These are phyloP conservation scores for Rhodomyrtus tomentosa DNA, from an alignment of 345 rosid species.

Conservation along the genomic window DNA sequence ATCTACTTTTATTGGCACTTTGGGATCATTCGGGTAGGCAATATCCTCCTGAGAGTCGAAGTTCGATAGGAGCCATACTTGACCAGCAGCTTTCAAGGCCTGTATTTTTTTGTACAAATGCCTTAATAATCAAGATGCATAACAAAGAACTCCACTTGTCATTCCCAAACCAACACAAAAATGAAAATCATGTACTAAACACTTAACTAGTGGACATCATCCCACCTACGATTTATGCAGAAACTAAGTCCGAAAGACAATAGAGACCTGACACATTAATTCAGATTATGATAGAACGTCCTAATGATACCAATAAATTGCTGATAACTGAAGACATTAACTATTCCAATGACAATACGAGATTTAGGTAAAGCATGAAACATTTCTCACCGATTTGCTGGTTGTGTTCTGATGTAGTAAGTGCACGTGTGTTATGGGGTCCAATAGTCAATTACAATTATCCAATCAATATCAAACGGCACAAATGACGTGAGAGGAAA, in stretches of 20 bases:
- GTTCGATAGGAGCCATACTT: conserved; percentile 61
- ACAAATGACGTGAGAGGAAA: too few species aligned
- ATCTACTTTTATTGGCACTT: conserved; percentile 44
- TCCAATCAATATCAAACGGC: too few species aligned
- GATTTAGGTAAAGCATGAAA: not conserved
- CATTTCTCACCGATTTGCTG: too few species aligned
- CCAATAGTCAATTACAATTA: too few species aligned
- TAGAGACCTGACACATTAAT: not conserved
- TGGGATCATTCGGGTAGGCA: conserved; percentile 77
- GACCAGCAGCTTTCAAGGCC: conserved; percentile 53
- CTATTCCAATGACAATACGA: not conserved
- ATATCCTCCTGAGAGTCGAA: conserved; percentile 63
- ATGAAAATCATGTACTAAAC: too few species aligned
- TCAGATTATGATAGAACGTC: not conserved
- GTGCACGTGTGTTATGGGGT: too few species aligned
- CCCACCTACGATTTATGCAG: not conserved
- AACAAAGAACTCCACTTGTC: too few species aligned
- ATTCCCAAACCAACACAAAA: too few species aligned
- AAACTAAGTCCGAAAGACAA: not conserved
- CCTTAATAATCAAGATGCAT: too few species aligned
- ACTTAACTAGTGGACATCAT: too few species aligned
- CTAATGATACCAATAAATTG: not conserved
- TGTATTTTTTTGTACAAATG: not conserved
- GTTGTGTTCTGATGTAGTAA: too few species aligned
- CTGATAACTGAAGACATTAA: not conserved